Evolutionary conservation across 176 grass and related monocot genomes (phyloP), one percentile per base, ranked within the genome.

Genomic region (Avena sativa): DNA sequence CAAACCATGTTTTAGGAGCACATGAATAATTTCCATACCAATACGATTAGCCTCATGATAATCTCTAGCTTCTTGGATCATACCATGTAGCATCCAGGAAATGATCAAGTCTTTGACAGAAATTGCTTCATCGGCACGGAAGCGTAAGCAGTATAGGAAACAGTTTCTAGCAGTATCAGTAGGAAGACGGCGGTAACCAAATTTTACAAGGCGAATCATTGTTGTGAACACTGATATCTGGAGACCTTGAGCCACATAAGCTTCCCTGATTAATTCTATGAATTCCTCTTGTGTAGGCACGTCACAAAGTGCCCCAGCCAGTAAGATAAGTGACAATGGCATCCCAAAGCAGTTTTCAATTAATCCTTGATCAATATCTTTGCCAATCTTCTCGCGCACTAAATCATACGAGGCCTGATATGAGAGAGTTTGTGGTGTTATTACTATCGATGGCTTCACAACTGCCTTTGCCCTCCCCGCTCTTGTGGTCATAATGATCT

Each of bases 401-500:
- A 89, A 48, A 5, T 85, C 19, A 6, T 16, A 16, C 5, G 88
- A 56, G 17, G 53, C 76, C 36, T 64, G 2, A 19, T 74, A 74
- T 36, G 82, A 36, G 32, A 89, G 88, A 48, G 76, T 12, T 14
- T 75, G 23, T 58, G 88, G 88, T 0, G 8, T 58, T 89, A 85
- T 3, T 34, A 66, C 1, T 75, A 65, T 25, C 5, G 72, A 0
- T 25, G 82, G 76, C 3, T 6, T 3, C 82, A 85, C 12, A 1
- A 57, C 36, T 1, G 0, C 0, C 16, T 0, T 0, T 74, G 57
- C 4, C 48, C 68, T 85, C 32, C 0, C 0, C 1, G 82, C 67
- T 81, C 82, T 80, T 57, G 88, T 85, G 52, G 88, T 89, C 47
- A 81, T 68, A 67, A 89, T 4, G 17, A 89, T 44, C 44, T 89